phyloP scores from a whole-genome alignment of 2,329 filamentous ascomycete species.

The Colletotrichum australisinense region DNA sequence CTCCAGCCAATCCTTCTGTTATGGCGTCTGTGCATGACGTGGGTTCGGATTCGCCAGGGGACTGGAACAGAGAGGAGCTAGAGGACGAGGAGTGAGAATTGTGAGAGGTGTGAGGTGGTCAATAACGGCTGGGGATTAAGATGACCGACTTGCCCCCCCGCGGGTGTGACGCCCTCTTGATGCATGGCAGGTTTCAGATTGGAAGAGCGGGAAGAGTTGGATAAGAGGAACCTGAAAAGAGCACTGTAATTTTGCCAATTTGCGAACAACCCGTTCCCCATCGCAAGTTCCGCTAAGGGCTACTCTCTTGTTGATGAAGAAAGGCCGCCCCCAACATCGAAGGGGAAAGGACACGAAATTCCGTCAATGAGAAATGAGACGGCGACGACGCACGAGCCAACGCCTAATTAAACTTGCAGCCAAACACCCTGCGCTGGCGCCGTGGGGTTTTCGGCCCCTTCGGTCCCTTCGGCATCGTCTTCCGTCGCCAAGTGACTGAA shows the following conservation, averaged over 20 bases:
- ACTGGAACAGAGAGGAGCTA: background rate
- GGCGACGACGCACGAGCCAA: slow-evolving; percentile 18
- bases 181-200: slow-evolving; percentile 37
- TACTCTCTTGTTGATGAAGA: too few relatives aligned
- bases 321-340: too few relatives aligned
- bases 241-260: too few relatives aligned
- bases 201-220: background rate
- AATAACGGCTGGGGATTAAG: slow-evolving; percentile 1
- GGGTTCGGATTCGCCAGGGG: slow-evolving; percentile 1
- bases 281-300: background rate
- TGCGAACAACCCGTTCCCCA: background rate
- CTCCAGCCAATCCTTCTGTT: background rate
- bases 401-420: slow-evolving; percentile 32
- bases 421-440: slow-evolving; percentile 3
- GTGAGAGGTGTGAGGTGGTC: background rate
- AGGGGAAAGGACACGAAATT: background rate
- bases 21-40: slow-evolving; percentile 27
- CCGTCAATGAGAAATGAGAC: slow-evolving; percentile 19
- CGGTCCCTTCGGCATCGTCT: slow-evolving; percentile 24
- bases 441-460: background rate
- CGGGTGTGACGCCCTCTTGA: slow-evolving; percentile 29
- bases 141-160: slow-evolving; percentile 7
- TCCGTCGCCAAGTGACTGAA: slow-evolving; percentile 11
- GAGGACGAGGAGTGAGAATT: background rate
- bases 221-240: too few relatives aligned